phyloP scores from a whole-genome alignment of 2,329 filamentous ascomycete genomes.

The Thelonectria rubi region DNA sequence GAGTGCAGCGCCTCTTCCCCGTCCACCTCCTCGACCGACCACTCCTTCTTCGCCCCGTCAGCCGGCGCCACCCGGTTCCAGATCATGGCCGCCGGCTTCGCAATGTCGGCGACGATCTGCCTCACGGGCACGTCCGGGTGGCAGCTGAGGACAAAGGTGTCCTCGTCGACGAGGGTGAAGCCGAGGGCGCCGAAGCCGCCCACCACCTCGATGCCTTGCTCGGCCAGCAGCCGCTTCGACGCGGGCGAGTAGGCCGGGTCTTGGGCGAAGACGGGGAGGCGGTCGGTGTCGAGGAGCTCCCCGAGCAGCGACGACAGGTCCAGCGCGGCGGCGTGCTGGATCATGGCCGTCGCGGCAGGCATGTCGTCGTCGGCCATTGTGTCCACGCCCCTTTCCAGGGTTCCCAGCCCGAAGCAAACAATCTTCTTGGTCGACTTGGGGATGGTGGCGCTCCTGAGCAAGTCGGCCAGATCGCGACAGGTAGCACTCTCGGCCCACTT shows the following conservation, averaged over 20 bases:
- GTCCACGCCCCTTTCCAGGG: not conserved
- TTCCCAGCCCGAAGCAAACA: conserved; percentile 19
- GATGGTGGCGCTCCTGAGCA: not conserved
- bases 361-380: not conserved
- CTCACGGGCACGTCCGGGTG: conserved; percentile 26
- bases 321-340: conserved; percentile 13
- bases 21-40: no score
- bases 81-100: conserved; percentile 28
- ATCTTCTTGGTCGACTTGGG: not conserved
- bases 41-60: not conserved
- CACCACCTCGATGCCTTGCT: conserved; percentile 21
- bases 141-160: conserved; percentile 24
- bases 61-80: conserved; percentile 12
- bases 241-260: conserved; percentile 21
- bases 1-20: no score
- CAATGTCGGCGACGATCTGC: conserved; percentile 35
- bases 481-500: not conserved
- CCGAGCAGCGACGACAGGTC: conserved; percentile 4
- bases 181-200: conserved; percentile 19
- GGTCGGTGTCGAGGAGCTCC: not conserved
- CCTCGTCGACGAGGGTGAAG: conserved; percentile 31
- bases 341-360: not conserved
- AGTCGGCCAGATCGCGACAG: not conserved
- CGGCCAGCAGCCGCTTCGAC: conserved; percentile 3
- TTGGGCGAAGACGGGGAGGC: conserved; percentile 11